Evolutionary conservation across 1,284 basidiomycete genomes (phyloP), one percentile per base, ranked within the genome.

Genomic region (Salmacisia buchloeana): DNA sequence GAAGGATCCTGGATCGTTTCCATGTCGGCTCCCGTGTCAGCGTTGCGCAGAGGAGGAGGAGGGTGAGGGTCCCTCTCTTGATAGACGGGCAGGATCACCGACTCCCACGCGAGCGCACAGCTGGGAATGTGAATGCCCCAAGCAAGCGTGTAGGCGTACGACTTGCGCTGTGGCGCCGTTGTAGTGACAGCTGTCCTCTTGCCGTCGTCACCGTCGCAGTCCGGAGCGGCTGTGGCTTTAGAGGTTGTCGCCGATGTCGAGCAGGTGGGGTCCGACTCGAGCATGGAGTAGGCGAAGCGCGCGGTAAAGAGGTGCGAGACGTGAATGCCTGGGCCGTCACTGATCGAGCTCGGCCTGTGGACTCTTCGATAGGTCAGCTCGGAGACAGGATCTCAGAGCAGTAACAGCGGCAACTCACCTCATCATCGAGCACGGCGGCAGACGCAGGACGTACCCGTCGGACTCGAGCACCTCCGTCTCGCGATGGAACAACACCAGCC

Each of bases 61-160:
- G 46, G 46, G 15, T 13, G 13, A 21, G 46, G 46, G 46, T 52
- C 46, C 23, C 12, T 25, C 29, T 52, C 46, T 9, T 21, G 15
- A 25, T 52, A 52, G 25, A 27, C 46, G 15, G 46, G 46, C 18
- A 52, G 29, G 23, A 52, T 2, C 15, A 52, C 29, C n/a, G 46
- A 52, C 29, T 52, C 46, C 46, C 23, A 31, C 2, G 23, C 23
- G 46, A 52, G 46, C 23, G 46, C 46, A 27, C 46, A 52, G 46
- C 46, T 52, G 25, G 46, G 46, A 2, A 52, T 13, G 23, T 52
- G 46, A 27, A 52, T 52, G 46, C 12, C 13, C 46, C 46, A 52
- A 27, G 46, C 29, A 13, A 52, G 25, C 23, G 46, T 52, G 46
- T 52, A 52, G 29, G 46, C 41, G 41, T n/a, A 43, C 41, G 41